Evolutionary conservation across 257 asterid species (phyloP).

Genomic region (Dorcoceras hygrometricum): DNA sequence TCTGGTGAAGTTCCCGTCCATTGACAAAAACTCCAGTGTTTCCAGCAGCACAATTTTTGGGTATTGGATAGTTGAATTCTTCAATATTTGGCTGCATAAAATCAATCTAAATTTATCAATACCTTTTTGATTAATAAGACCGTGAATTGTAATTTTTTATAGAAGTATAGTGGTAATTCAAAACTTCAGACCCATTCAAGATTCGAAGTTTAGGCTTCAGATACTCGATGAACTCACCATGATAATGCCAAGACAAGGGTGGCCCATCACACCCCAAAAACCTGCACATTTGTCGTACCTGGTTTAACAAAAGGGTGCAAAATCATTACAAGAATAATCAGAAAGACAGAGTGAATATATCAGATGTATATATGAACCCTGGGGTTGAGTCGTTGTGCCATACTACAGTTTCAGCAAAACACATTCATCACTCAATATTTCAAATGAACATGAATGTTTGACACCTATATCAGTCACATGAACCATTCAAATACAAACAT

Average conservation of each 20-base stretch:
- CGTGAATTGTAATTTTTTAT: no score
- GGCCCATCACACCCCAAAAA: constrained; percentile 98
- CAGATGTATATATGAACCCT: background rate
- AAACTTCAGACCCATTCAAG: background rate
- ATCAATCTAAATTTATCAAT: constrained; percentile 11
- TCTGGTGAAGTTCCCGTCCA: constrained; percentile 88
- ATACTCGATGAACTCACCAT: constrained; percentile 53
- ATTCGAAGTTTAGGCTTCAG: background rate
- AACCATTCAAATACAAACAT: background rate
- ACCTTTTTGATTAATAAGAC: no score
- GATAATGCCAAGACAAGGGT: constrained; percentile 81
- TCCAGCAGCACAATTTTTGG: constrained; percentile 78
- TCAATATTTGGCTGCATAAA: constrained; percentile 83
- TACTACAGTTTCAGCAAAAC: background rate
- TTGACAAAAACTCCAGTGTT: constrained; percentile 70
- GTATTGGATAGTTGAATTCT: constrained; percentile 70
- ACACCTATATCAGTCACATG: background rate
- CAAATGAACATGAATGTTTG: background rate
- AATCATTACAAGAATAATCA: constrained; percentile 14
- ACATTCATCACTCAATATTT: background rate
- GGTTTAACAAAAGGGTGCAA: constrained; percentile 18
- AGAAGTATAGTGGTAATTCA: background rate
- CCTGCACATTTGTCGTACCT: constrained; percentile 92
- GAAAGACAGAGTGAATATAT: constrained; percentile 13
- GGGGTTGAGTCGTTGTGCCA: background rate